Conservation (phyloP, 2,329 filamentous ascomycete genomes). For the Raffaelea ambrosiae region DNA sequence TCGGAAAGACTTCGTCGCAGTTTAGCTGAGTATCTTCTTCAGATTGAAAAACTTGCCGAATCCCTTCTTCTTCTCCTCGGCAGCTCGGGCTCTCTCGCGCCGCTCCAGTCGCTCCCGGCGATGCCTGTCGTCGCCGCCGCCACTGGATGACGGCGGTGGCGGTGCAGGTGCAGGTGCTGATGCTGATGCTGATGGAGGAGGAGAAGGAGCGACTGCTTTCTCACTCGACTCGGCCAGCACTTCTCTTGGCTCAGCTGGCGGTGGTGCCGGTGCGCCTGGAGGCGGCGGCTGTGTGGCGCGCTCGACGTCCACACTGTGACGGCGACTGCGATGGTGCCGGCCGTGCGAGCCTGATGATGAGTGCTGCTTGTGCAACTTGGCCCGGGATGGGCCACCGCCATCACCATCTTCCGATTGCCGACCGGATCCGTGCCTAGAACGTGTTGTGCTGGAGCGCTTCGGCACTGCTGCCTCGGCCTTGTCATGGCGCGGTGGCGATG, state of each 20-base stretch:
- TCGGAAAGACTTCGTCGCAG: no score
- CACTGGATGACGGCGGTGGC: constrained; percentile 2
- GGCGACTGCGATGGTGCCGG: background rate
- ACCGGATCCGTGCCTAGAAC: constrained; percentile 10
- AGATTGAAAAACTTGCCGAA: constrained; percentile 12
- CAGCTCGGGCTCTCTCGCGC: constrained; percentile 10
- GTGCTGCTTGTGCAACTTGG: background rate
- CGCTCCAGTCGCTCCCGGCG: constrained; percentile 13
- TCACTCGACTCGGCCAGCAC: background rate
- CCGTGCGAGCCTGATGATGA: background rate
- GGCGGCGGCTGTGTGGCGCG: background rate
- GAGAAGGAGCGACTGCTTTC: no score
- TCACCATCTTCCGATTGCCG: constrained; percentile 11
- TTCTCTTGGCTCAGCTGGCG: background rate
- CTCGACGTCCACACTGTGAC: background rate
- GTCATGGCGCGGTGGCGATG: constrained; percentile 9
- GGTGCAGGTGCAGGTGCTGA: background rate
- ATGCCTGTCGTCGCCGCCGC: constrained; percentile 11
- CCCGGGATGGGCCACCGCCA: background rate
- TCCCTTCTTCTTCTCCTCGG: constrained; percentile 11
- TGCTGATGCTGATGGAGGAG: background rate
- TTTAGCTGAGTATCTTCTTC: background rate
- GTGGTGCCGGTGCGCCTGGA: background rate
- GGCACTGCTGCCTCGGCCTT: constrained; percentile 9
- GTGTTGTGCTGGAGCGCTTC: constrained; percentile 14